Evolutionary conservation across 176 grass and related monocot species (phyloP).

Genomic region (Thalia dealbata): DNA sequence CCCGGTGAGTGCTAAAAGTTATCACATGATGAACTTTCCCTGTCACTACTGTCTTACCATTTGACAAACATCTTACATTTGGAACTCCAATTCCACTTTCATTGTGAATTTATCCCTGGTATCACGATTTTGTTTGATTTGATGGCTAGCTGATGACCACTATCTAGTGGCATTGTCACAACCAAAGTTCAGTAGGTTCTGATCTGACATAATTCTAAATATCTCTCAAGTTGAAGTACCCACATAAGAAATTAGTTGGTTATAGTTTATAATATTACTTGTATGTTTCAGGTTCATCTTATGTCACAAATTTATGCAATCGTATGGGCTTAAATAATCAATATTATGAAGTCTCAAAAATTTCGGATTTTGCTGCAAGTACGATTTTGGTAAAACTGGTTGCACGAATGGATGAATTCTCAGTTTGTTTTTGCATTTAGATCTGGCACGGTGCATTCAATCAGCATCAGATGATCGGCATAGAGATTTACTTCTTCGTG

Average conservation of each 20-base stretch:
- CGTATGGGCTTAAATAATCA: neutral
- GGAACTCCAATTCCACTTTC: neutral
- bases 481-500: neutral
- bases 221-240: no score
- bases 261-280: no score
- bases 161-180: no score
- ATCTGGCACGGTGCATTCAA: neutral
- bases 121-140: neutral
- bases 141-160: neutral
- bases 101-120: neutral
- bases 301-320: no score
- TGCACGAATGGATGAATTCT: neutral
- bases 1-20: conserved; percentile 37
- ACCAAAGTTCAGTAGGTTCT: no score
- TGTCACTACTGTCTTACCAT: neutral
- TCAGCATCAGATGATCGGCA: neutral
- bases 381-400: neutral
- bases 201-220: no score
- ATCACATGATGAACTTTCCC: neutral
- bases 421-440: neutral
- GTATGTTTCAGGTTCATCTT: no score
- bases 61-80: neutral
- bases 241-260: no score
- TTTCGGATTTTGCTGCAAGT: neutral
- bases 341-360: neutral